Evolutionary conservation across 805 yeast species (phyloP).

Genomic region (Tetrapisispora arboricola): DNA sequence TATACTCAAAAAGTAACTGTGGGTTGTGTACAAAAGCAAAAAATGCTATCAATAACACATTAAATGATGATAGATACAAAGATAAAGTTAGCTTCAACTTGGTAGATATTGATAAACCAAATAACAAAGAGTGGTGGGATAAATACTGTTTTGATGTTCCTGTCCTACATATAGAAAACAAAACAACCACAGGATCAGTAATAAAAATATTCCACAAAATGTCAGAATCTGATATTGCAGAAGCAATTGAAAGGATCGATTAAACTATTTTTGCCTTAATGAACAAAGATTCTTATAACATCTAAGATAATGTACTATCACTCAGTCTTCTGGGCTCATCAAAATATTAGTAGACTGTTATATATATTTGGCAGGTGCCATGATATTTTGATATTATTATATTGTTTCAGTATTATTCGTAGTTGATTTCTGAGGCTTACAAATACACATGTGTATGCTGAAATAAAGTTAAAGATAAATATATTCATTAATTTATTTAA

Average conservation of each 20-base stretch:
- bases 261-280: background rate
- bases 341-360: no score
- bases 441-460: no score
- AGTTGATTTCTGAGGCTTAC: no score
- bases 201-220: conserved; percentile 62
- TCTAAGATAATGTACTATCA: no score
- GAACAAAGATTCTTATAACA: background rate
- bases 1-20: conserved; percentile 63
- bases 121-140: conserved; percentile 58
- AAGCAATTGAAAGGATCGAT: conserved; percentile 32
- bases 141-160: conserved; percentile 72
- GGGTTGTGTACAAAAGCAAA: conserved; percentile 60
- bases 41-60: conserved; percentile 35
- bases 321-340: no score
- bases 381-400: no score
- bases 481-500: no score
- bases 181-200: conserved; percentile 31
- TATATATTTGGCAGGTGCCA: no score
- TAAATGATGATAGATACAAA: conserved; percentile 15
- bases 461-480: no score
- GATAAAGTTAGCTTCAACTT: conserved; percentile 30
- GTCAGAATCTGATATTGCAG: conserved; percentile 42
- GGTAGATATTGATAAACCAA: conserved; percentile 50
- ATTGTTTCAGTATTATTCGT: no score
- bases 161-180: conserved; percentile 56